Evolutionary conservation across 108 stramenopile genomes (phyloP), one percentile per base, ranked within the genome.

Genomic region (Pseudonitzschia multistriata): DNA sequence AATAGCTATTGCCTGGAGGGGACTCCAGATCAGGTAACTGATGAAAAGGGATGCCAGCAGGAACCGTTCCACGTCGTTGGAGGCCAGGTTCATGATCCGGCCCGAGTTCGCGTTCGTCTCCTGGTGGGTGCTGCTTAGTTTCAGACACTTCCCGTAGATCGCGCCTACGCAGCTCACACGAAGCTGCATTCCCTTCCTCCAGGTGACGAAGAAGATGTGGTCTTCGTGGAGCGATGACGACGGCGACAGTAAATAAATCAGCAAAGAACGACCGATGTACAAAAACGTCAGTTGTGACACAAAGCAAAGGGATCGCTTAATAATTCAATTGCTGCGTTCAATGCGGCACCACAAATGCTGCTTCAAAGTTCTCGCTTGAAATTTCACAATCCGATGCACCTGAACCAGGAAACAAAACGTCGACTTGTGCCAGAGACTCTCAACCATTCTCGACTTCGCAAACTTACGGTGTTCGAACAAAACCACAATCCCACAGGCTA

Each of bases 1-100:
- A 29, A 96, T 91, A 0, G 85, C 91, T 22, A 97, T 37, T 2
- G 87, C 73, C 74, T 96, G 89, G 4, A 96, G 10, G 13, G 97
- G 97, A 19, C 87, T 91, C 88, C 85, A 91, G 30, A 90, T 65
- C 15, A 97, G 62, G 70, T 90, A 88, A 24, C 72, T 76, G 21
- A 78, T 66, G 72, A 94, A 95, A 6, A 93, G 67, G 0, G 86
- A 70, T 3, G 88, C 87, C 62, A 85, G 37, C 1, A 93, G 29
- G 66, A 95, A 95, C 0, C 97, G 82, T 70, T 97, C 95, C 13
- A 97, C 96, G 60, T 97, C 97, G 68, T 93, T 95, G 29, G 86
- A 84, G 30, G 93, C 93, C 74, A 97, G 77, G 64, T 96, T 97
- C 49, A 94, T 75, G 40, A 97, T 81, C 60, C 87, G 70, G 10